Percentiles rank a stretch among this genome's conserved stretches.
Conservation (phyloP, 345 rosid species). For the Linum usitatissimum region DNA sequence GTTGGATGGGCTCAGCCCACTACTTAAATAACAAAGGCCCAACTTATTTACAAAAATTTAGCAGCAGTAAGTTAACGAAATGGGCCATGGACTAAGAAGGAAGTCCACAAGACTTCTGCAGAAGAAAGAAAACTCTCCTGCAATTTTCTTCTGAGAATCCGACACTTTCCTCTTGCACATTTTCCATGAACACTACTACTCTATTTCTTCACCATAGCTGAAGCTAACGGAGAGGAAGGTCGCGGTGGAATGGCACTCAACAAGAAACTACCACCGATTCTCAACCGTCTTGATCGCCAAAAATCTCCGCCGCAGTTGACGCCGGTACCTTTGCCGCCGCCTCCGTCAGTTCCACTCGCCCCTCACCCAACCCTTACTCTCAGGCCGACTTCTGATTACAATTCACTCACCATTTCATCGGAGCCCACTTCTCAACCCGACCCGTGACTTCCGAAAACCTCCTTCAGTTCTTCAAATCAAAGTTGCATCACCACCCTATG, state of each 20-base stretch:
- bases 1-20: no score
- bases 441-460: constrained; percentile 40
- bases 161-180: no score
- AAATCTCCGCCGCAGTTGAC: constrained; percentile 19
- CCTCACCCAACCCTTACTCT: constrained; percentile 56
- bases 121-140: no score
- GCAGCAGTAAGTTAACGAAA: no score
- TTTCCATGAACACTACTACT: no score
- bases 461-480: constrained; percentile 56
- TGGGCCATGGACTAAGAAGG: no score
- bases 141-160: no score
- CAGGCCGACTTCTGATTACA: constrained; percentile 38
- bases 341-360: constrained; percentile 24
- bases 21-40: no score
- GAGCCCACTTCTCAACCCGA: constrained; percentile 37
- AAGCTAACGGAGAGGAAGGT: neutral
- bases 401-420: constrained; percentile 42
- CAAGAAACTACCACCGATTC: constrained; percentile 34
- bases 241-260: constrained; percentile 10
- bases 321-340: constrained; percentile 32
- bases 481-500: constrained; percentile 62
- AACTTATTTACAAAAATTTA: no score
- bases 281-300: constrained; percentile 21
- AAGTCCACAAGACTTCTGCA: no score
- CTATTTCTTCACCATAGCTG: neutral